These are phyloP conservation scores for Dictyostelium capitatum DNA, from an alignment of 78 protist species.

Conservation along the genomic window DNA sequence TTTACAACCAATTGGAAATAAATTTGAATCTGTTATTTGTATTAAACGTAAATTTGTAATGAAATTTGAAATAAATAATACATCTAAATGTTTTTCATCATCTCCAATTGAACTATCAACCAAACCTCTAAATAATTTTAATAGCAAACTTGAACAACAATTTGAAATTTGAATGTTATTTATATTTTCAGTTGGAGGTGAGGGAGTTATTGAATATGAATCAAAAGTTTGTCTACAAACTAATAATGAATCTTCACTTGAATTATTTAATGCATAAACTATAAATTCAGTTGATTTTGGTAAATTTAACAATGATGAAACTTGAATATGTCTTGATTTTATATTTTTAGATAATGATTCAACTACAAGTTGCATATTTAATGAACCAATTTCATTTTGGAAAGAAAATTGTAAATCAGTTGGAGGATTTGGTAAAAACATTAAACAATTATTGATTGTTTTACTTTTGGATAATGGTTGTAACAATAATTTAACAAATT, in stretches of 20 bases:
- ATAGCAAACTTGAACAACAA: background rate
- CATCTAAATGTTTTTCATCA: background rate
- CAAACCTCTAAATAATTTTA: background rate
- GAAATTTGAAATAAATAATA: background rate
- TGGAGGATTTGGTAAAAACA: constrained; percentile 30
- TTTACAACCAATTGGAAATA: constrained; percentile 7
- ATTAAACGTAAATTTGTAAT: constrained; percentile 12
- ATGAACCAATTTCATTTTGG: constrained; percentile 33
- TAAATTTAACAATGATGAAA: constrained; percentile 2
- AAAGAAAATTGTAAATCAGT: constrained; percentile 40
- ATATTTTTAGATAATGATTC: background rate
- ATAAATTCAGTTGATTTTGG: constrained; percentile 20
- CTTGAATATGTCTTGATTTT: constrained; percentile 17
- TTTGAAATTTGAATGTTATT: background rate
- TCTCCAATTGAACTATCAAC: background rate
- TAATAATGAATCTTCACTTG: background rate
- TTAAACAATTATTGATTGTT: background rate
- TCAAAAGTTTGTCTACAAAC: constrained; percentile 24
- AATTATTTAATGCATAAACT: background rate
- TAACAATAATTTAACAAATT: background rate
- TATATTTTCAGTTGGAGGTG: no score
- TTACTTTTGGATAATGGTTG: background rate
- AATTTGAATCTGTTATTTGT: background rate
- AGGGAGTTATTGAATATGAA: background rate
- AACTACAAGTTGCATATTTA: constrained; percentile 14